Percentiles rank a stretch among this genome's conserved stretches.
Conservation (phyloP, 2,329 filamentous ascomycete genomes). For the Fusarium nodosum region DNA sequence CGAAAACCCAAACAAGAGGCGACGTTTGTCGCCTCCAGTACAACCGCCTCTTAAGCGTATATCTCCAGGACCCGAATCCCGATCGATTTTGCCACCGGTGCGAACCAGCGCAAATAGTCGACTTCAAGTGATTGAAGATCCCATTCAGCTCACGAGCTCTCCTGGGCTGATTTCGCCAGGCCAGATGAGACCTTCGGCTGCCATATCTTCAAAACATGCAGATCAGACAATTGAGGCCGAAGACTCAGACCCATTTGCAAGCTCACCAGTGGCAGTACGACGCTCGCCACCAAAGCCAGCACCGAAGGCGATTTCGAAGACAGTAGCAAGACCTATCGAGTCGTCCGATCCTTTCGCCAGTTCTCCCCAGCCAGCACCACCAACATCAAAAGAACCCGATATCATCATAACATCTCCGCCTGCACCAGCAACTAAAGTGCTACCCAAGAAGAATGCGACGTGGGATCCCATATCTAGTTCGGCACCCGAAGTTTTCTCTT, state of each 20-base stretch:
- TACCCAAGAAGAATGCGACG: slow-evolving; percentile 35
- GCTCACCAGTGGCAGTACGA: slow-evolving; percentile 48
- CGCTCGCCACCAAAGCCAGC: slow-evolving; percentile 3
- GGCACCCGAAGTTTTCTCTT: slow-evolving; percentile 57
- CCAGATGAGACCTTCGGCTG: neutral
- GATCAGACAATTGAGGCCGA: slow-evolving; percentile 4
- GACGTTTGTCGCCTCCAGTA: slow-evolving; percentile 46
- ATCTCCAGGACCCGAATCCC: slow-evolving; percentile 20
- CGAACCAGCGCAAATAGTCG: slow-evolving; percentile 17
- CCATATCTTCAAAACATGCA: neutral
- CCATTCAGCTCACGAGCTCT: slow-evolving; percentile 58
- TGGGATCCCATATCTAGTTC: slow-evolving; percentile 70
- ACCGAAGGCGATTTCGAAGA: slow-evolving; percentile 3
- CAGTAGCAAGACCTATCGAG: slow-evolving; percentile 14
- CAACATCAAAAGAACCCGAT: slow-evolving; percentile 14
- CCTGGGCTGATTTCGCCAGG: slow-evolving; percentile 37
- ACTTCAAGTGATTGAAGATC: slow-evolving; percentile 30
- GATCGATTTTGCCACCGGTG: slow-evolving; percentile 20
- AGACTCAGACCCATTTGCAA: slow-evolving; percentile 55
- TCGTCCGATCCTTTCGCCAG: slow-evolving; percentile 45
- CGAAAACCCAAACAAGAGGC: slow-evolving; percentile 50
- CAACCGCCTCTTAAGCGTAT: slow-evolving; percentile 36
- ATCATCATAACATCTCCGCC: slow-evolving; percentile 17
- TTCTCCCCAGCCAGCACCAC: slow-evolving; percentile 14
- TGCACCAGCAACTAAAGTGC: slow-evolving; percentile 10